Conservation (phyloP, 106 monocot species). For the Acorus calamus region DNA sequence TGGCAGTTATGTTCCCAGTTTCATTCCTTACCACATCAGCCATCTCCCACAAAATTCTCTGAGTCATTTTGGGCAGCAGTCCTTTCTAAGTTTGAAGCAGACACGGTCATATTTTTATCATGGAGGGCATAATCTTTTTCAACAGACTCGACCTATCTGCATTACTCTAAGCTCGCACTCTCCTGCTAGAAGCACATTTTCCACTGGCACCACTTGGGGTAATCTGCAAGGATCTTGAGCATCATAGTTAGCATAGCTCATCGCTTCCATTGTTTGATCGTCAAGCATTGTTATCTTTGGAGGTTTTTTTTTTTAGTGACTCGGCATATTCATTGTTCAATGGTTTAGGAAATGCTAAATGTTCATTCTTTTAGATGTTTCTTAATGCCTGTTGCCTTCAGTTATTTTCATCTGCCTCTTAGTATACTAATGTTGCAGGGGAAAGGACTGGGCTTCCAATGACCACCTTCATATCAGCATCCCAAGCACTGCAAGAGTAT, state of each 20-base stretch:
- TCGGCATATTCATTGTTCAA: too few species aligned
- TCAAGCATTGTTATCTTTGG: too few species aligned
- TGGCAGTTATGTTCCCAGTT: conserved; percentile 18
- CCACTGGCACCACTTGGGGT: conserved; percentile 55
- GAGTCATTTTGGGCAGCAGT: conserved; percentile 54
- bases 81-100: conserved; percentile 28
- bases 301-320: too few species aligned
- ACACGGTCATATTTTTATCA: conserved; percentile 18
- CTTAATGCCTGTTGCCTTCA: too few species aligned
- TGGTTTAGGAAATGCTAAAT: too few species aligned
- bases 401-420: too few species aligned
- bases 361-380: too few species aligned
- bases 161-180: too few species aligned
- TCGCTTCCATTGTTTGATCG: too few species aligned
- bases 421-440: conserved; percentile 23
- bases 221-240: conserved; percentile 4
- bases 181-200: conserved; percentile 23
- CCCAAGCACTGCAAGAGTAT: conserved; percentile 46
- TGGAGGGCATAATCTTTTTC: conserved; percentile 20
- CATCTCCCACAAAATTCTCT: conserved; percentile 38
- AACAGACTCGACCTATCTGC: conserved; percentile 12
- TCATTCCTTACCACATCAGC: conserved; percentile 3
- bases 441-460: conserved; percentile 46
- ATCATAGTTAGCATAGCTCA: too few species aligned
- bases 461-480: conserved; percentile 31